Percentiles rank a stretch among this genome's conserved stretches.
These are phyloP conservation scores for Camellia oleifera DNA, from an alignment of 179 eudicot species.

Conservation along the genomic window DNA sequence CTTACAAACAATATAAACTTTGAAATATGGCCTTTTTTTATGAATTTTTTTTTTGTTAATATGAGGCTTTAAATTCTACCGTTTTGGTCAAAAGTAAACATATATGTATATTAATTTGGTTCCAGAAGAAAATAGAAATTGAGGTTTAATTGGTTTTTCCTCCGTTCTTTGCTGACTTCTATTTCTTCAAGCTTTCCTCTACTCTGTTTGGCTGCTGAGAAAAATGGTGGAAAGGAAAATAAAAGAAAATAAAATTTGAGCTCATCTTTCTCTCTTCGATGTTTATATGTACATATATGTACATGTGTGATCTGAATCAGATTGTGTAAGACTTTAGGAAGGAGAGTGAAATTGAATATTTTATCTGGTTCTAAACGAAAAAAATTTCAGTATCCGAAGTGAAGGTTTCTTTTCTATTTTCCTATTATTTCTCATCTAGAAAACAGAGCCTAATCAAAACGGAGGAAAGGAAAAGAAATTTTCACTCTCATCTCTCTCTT, in stretches of 20 bases:
- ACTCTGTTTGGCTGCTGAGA: slow-evolving; percentile 13
- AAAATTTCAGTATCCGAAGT: not conserved
- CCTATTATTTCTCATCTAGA: not conserved
- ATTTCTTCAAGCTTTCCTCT: not conserved
- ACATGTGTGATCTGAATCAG: not conserved
- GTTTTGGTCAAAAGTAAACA: not conserved
- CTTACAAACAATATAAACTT: not conserved
- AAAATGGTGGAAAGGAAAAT: not conserved
- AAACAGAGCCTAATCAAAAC: not conserved
- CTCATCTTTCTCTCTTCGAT: too few relatives aligned
- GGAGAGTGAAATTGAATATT: not conserved
- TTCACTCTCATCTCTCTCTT: too few relatives aligned
- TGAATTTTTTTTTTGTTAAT: not conserved
- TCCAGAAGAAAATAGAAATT: not conserved
- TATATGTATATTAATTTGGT: not conserved
- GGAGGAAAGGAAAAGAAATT: too few relatives aligned
- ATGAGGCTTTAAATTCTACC: not conserved
- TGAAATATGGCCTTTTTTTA: not conserved
- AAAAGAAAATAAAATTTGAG: not conserved
- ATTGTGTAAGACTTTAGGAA: not conserved
- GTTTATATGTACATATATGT: not conserved
- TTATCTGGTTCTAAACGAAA: not conserved
- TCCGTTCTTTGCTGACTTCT: slow-evolving; percentile 8
- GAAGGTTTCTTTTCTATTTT: not conserved
- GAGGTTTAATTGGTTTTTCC: not conserved